These are phyloP conservation scores for Trypanosoma avium DNA, from an alignment of 208 protist genomes.

Conservation along the genomic window DNA sequence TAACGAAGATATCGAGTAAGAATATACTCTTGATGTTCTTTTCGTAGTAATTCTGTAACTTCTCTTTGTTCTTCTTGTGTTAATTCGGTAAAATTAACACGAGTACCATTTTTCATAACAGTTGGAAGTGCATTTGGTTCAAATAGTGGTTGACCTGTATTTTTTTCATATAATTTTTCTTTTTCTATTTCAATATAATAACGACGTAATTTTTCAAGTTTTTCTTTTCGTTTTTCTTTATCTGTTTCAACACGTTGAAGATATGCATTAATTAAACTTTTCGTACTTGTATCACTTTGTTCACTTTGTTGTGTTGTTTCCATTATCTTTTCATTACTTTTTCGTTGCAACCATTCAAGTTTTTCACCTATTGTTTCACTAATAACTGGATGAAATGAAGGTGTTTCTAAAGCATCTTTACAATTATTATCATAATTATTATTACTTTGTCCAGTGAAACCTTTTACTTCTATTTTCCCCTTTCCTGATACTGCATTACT, in stretches of 20 bases:
- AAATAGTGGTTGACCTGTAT: slow-evolving; percentile 62
- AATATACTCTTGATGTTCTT: slow-evolving; percentile 33
- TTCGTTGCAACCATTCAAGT: background rate
- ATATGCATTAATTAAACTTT: slow-evolving; percentile 35
- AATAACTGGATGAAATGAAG: slow-evolving; percentile 19
- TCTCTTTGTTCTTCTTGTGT: slow-evolving; percentile 35
- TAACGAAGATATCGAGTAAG: slow-evolving; percentile 19
- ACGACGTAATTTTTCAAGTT: slow-evolving; percentile 25
- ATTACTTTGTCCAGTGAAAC: too few relatives aligned
- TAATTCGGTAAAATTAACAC: slow-evolving; percentile 48
- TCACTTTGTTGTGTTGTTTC: background rate
- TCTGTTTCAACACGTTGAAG: slow-evolving; percentile 31
- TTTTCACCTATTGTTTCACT: background rate
- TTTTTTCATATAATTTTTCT: slow-evolving; percentile 28
- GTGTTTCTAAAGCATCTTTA: slow-evolving; percentile 3
- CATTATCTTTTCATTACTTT: background rate
- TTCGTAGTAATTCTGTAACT: slow-evolving; percentile 31
- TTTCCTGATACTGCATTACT: too few relatives aligned
- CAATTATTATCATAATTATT: background rate
- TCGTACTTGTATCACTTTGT: background rate
- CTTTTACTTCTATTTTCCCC: too few relatives aligned
- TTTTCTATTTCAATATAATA: slow-evolving; percentile 5
- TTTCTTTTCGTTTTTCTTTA: slow-evolving; percentile 26
- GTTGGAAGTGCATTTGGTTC: slow-evolving; percentile 64
- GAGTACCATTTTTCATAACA: slow-evolving; percentile 39